A percentile compares a stretch with the other conserved stretches of the same genome.
Conservation (phyloP, 306 rosid genomes). For the Gynostemma pentaphyllum region DNA sequence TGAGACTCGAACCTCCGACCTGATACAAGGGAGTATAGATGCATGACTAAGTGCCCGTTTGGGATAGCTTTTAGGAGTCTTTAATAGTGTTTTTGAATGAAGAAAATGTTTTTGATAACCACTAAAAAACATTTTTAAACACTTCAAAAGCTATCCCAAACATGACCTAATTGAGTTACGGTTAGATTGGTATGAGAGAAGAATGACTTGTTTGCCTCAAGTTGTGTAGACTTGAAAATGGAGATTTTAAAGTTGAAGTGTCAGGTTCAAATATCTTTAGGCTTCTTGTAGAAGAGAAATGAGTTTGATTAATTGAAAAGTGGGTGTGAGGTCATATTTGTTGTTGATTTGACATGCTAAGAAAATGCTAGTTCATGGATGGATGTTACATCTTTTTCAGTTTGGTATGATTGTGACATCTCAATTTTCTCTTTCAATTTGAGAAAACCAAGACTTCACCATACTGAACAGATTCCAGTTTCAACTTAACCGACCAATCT, state of each 20-base stretch:
- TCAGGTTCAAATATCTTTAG: not conserved
- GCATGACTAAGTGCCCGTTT: no score
- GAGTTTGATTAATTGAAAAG: slow-evolving; percentile 2
- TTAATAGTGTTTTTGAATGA: no score
- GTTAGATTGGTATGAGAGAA: no score
- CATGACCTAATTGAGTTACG: no score
- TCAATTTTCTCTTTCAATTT: not conserved
- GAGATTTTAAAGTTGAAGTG: not conserved
- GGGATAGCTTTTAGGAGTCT: no score
- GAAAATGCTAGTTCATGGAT: not conserved
- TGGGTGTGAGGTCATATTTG: slow-evolving; percentile 10
- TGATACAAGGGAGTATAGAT: no score
- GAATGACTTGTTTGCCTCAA: not conserved
- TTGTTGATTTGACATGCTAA: not conserved
- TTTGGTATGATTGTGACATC: slow-evolving; percentile 13
- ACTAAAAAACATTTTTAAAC: no score
- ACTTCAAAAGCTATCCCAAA: no score
- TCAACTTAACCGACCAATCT: not conserved
- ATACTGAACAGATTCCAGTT: not conserved
- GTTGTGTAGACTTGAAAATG: not conserved
- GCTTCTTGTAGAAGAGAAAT: slow-evolving; percentile 1
- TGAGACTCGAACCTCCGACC: no score
- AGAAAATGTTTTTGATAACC: no score
- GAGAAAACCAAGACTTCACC: not conserved
- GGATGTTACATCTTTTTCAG: not conserved